Base-by-base conservation (phyloP, 225 moss, liverwort and hornwort species). In the Straminergon stramineum region DNA sequence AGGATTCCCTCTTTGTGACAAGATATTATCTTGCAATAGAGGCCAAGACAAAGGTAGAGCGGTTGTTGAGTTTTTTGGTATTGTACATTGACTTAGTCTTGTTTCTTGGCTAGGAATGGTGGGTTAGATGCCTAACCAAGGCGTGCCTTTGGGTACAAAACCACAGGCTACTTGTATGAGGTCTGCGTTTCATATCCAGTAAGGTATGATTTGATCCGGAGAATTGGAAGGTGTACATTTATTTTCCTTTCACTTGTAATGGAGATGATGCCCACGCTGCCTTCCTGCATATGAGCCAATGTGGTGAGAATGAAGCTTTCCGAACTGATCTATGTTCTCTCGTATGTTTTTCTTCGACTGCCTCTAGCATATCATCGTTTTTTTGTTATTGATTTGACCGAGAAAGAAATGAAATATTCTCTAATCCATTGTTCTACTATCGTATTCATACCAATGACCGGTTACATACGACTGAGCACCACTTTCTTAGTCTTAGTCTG, bases 201-300 rank as follows among this genome's bases (percentile, higher is more conserved):
- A n/a, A 84, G 58, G 70, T 52, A 71, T 62, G 39, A 63, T 74
- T 75, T 81, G 89, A 57, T 91, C 61, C 32, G 34, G 83, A 91
- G 69, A 55, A 51, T 56, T 75, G 79, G 87, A 87, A 81, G 89
- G 90, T 90, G 90, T 90, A 91, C 81, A 91, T 91, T 84, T 82
- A 68, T 87, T 89, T 89, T 87, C 85, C 81, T 91, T 91, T 70
- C 85, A 89, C 75, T 87, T 91, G 87, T 82, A 91, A 77, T 87
- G 81, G 87, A 92, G 85, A 83, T 89, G 66, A 84, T 69, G 58
- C 70, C 67, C 28, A 85, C 65, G 79, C 45, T 80, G 41, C 78
- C 75, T 81, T 84, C 65, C 91, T 79, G 41, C 55, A 32, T 23
- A 58, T 86, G 61, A 60, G 67, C 65, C 48, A 58, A 48, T 39